Evolutionary conservation across 345 rosid species (phyloP).

Genomic region (Mallotus nudiflorus): DNA sequence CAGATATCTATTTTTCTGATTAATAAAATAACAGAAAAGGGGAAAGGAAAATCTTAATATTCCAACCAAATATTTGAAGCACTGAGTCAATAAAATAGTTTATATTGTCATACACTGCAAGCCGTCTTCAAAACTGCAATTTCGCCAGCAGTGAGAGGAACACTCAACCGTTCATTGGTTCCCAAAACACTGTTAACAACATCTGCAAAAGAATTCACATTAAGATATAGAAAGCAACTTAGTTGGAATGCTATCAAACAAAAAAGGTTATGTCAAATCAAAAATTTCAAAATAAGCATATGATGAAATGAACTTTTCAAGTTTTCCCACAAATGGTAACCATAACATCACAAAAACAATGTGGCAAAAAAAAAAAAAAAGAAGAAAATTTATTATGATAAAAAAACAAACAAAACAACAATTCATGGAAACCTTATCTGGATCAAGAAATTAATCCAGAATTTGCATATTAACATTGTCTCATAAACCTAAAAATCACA

Average conservation of each 20-base stretch:
- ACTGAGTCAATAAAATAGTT: neutral
- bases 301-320: neutral
- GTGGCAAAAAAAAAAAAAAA: too few species aligned
- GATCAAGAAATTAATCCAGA: too few species aligned
- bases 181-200: conserved; percentile 67
- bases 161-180: conserved; percentile 55
- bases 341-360: neutral
- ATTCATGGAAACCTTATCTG: too few species aligned
- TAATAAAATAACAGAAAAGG: too few species aligned
- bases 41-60: neutral
- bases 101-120: conserved; percentile 61
- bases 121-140: conserved; percentile 87
- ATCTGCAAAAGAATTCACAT: conserved; percentile 41
- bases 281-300: neutral
- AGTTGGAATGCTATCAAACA: neutral
- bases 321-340: too few species aligned
- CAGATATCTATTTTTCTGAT: neutral
- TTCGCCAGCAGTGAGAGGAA: conserved; percentile 79
- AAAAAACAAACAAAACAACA: neutral
- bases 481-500: neutral
- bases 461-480: too few species aligned
- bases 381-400: neutral
- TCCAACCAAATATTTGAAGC: conserved; percentile 1
- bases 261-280: neutral
- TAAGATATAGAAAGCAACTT: neutral